Base-by-base conservation (phyloP, 192 early-diverging fungal species). In the Coemansia sp. region DNA sequence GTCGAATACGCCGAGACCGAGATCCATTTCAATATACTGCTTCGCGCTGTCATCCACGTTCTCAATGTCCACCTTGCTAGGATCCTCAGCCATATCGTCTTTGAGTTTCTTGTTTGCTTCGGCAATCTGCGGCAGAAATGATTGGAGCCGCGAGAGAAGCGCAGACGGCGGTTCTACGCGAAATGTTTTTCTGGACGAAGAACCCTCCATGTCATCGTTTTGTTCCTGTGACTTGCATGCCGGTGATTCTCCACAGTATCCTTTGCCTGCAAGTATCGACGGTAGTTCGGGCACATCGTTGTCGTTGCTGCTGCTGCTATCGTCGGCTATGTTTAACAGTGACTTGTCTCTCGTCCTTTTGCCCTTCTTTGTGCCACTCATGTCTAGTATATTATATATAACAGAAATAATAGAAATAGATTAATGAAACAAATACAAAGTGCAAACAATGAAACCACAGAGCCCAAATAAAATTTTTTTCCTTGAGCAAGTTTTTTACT, bases 21-120 rank as follows among this genome's bases (percentile, higher is more conserved):
- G 59, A 37, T 83, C 81, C 81, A 83, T 78, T 37, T 83, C 81
- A 26, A 78, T 78, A 58, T 83, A 78, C 65, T 78, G 76, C 7
- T 60, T 45, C 12, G 72, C 66, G 18, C 78, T 58, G 8, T 68
- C 61, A 40, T 62, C 65, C 10, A 83, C 65, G 32, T 83, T 83
- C 40, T 83, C 80, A 21, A 83, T 83, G 15, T 83, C 70, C 5
- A 75, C 41, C 41, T 75, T 74, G 46, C 45, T 41, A 0, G 76
- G 76, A 63, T 83, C 76, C 13, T 71, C 49, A 39, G 66, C 66
- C 15, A 72, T 55, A 4, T 70, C 73, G 5, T 19, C 68, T 36
- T 77, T 62, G 15, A 82, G 72, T 46, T 77, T 66, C 19, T 67
- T 63, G 63, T 83, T 83, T 8, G 80, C 80, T 37, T 72, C 67